Evolutionary conservation across 352 stramenopile genomes (phyloP).

Genomic region (Globisporangium rhizosaccharum): DNA sequence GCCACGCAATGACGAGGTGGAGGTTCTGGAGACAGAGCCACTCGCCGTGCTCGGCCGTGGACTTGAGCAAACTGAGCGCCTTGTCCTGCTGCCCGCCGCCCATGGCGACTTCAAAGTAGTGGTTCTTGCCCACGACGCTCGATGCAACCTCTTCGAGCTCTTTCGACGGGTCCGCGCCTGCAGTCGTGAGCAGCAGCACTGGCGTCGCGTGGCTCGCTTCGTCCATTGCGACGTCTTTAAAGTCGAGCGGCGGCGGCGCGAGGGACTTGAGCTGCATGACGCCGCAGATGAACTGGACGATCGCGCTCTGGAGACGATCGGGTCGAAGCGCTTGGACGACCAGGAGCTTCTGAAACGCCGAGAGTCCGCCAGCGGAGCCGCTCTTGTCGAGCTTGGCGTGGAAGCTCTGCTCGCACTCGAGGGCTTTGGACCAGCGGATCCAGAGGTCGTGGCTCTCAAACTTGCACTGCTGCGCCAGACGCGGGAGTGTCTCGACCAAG

Average conservation of each 20-base stretch:
- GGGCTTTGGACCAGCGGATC: slow-evolving; percentile 84
- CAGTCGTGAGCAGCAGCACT: slow-evolving; percentile 89
- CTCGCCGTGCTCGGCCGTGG: slow-evolving; percentile 72
- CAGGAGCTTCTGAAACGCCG: slow-evolving; percentile 89
- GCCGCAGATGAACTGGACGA: slow-evolving; percentile 87
- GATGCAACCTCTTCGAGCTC: slow-evolving; percentile 91
- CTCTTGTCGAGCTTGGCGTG: slow-evolving; percentile 83
- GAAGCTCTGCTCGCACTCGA: slow-evolving; percentile 90
- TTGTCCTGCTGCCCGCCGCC: slow-evolving; percentile 92
- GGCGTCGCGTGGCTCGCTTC: slow-evolving; percentile 76
- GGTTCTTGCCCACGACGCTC: slow-evolving; percentile 70
- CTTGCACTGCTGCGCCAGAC: slow-evolving; percentile 66
- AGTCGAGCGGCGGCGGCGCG: slow-evolving; percentile 73
- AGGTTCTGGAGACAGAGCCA: slow-evolving; percentile 97
- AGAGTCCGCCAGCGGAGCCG: slow-evolving; percentile 42
- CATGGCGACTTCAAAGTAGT: slow-evolving; percentile 94
- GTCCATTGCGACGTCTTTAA: slow-evolving; percentile 60
- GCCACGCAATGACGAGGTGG: slow-evolving; percentile 92
- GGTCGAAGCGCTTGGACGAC: slow-evolving; percentile 90
- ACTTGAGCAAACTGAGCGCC: slow-evolving; percentile 78
- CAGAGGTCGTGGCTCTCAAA: slow-evolving; percentile 84
- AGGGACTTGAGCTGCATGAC: slow-evolving; percentile 86
- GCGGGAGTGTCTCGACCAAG: slow-evolving; percentile 71
- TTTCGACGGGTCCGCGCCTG: slow-evolving; percentile 91
- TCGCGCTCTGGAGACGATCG: slow-evolving; percentile 87